A percentile compares a stretch with the other conserved stretches of the same genome.
Conservation (phyloP, 2,329 filamentous ascomycete genomes). For the Hymenoscyphus fraxineus region DNA sequence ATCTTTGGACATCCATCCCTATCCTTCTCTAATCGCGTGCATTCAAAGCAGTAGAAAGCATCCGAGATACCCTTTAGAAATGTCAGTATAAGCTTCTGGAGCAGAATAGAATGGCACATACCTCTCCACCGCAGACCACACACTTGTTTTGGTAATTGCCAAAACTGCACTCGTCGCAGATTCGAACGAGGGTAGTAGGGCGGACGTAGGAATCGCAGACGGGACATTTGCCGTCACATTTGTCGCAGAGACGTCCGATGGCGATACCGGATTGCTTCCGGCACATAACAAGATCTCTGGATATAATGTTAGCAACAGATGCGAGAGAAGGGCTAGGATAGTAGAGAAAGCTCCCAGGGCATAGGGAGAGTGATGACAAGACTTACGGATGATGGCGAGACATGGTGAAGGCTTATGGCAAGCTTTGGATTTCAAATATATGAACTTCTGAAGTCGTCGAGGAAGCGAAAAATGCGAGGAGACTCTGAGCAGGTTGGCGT, state of each 20-base stretch:
- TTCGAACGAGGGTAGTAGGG: slow-evolving; percentile 92
- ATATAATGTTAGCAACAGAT: slow-evolving; percentile 15
- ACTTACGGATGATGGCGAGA: slow-evolving; percentile 63
- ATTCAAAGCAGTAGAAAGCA: slow-evolving; percentile 99
- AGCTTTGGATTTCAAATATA: not conserved
- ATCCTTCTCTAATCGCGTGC: slow-evolving; percentile 93
- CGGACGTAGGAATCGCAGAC: slow-evolving; percentile 99
- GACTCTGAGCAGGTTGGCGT: not conserved
- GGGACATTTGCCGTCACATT: slow-evolving; percentile 98
- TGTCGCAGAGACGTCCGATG: slow-evolving; percentile 98
- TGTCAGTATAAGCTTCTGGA: slow-evolving; percentile 8
- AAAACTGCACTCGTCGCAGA: slow-evolving; percentile 99
- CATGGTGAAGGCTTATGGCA: slow-evolving; percentile 19
- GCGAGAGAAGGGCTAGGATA: slow-evolving; percentile 8
- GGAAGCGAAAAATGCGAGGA: not conserved
- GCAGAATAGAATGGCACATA: slow-evolving; percentile 9
- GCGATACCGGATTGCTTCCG: slow-evolving; percentile 97
- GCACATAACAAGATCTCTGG: slow-evolving; percentile 96
- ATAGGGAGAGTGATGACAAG: not conserved
- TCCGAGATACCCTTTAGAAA: slow-evolving; percentile 75
- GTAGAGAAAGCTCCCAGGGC: not conserved
- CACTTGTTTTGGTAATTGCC: slow-evolving; percentile 99
- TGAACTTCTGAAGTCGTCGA: not conserved
- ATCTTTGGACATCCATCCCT: slow-evolving; percentile 98
- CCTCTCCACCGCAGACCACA: slow-evolving; percentile 92